Conservation (phyloP, 352 stramenopile species). For the Phytopythium mirpurense region DNA sequence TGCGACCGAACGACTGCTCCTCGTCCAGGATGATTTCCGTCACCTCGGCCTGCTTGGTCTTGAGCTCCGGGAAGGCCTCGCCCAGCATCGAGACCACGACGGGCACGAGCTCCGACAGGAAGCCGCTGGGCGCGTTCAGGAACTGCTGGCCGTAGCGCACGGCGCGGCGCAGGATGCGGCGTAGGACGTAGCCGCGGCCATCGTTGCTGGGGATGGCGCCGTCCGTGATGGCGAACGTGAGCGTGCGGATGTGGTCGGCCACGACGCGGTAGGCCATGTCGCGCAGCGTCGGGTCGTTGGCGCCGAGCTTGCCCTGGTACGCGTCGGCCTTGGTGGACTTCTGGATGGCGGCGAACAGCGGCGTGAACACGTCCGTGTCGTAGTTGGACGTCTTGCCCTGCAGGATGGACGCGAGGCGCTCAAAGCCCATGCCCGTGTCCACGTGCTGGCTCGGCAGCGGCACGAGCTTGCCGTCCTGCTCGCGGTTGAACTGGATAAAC, state of each 20-base stretch:
- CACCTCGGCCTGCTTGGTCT: constrained; percentile 83
- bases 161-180: constrained; percentile 90
- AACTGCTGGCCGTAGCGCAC: constrained; percentile 68
- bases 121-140: constrained; percentile 92
- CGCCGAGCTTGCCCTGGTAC: constrained; percentile 54
- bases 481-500: constrained; percentile 99
- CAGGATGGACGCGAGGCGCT: constrained; percentile 93
- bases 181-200: constrained; percentile 94
- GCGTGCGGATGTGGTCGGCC: constrained; percentile 94
- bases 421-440: constrained; percentile 97
- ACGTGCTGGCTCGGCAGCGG: constrained; percentile 90
- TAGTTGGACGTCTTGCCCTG: constrained; percentile 95
- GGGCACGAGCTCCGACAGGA: constrained; percentile 93
- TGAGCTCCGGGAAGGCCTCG: constrained; percentile 51
- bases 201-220: constrained; percentile 95
- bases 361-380: constrained; percentile 96
- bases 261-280: constrained; percentile 93
- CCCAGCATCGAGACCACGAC: constrained; percentile 84
- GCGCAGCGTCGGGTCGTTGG: constrained; percentile 66
- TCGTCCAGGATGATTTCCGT: constrained; percentile 83
- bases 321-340: constrained; percentile 63
- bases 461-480: constrained; percentile 86
- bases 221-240: constrained; percentile 95
- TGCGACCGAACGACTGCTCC: constrained; percentile 64
- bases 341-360: constrained; percentile 89